Evolutionary conservation across 768 basidiomycete genomes (phyloP).

Genomic region (Tricholoma flavovirens): DNA sequence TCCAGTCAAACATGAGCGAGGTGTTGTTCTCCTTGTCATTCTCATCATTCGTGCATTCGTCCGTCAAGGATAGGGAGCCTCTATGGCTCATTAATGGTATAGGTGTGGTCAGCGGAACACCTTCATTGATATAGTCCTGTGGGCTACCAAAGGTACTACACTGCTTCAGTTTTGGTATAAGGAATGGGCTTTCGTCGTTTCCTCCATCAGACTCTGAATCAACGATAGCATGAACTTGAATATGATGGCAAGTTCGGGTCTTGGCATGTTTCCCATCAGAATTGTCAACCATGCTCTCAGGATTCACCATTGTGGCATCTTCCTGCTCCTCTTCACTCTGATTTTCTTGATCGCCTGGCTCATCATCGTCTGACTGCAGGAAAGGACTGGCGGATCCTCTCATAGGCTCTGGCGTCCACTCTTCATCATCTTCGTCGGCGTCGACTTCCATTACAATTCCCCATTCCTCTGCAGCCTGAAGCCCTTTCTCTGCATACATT

Average conservation of each 20-base stretch:
- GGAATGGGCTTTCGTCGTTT: constrained; percentile 23
- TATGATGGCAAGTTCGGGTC: constrained; percentile 22
- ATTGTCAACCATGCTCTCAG: constrained; percentile 26
- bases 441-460: constrained; percentile 8
- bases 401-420: constrained; percentile 22
- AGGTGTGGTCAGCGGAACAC: constrained; percentile 3
- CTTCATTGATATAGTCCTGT: constrained; percentile 8
- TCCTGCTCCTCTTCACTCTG: constrained; percentile 16
- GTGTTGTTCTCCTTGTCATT: constrained; percentile 72
- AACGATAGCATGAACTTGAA: constrained; percentile 33
- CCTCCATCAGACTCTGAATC: constrained; percentile 59
- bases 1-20: constrained; percentile 55
- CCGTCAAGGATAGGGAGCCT: constrained; percentile 42
- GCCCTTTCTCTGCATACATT: constrained; percentile 27
- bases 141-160: neutral
- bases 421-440: constrained; percentile 23
- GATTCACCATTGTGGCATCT: constrained; percentile 20
- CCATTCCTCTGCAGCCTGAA: constrained; percentile 20
- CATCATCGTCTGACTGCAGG: constrained; percentile 3
- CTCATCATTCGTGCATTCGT: constrained; percentile 52
- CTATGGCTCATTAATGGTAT: constrained; percentile 31
- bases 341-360: constrained; percentile 18
- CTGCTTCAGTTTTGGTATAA: constrained; percentile 1
- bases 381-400: constrained; percentile 17
- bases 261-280: constrained; percentile 21